Evolutionary conservation across 2,329 filamentous ascomycete species (phyloP).

Genomic region (Xylariaceae sp.): DNA sequence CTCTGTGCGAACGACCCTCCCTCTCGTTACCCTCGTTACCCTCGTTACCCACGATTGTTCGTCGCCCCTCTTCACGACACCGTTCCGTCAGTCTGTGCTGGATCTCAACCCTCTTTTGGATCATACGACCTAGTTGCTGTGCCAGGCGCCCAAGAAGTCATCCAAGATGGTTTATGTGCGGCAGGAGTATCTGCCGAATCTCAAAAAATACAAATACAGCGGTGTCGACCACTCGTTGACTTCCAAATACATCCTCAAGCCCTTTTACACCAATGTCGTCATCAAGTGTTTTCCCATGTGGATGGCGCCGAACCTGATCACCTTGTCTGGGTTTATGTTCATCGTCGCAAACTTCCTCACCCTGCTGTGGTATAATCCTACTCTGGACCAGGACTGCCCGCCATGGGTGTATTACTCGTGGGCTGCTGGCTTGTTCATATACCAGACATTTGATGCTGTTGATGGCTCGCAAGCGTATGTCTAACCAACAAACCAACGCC

Average conservation of each 20-base stretch:
- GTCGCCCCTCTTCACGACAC: background rate
- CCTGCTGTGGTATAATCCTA: conserved; percentile 93
- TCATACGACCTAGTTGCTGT: background rate
- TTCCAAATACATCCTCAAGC: conserved; percentile 92
- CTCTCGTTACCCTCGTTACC: background rate
- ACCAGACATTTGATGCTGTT: conserved; percentile 97
- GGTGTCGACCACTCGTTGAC: conserved; percentile 83
- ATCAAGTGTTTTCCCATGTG: conserved; percentile 92
- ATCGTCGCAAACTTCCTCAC: conserved; percentile 86
- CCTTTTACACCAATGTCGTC: conserved; percentile 92
- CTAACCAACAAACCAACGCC: background rate
- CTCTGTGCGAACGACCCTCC: too few species aligned
- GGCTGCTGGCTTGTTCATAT: conserved; percentile 84
- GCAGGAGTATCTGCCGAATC: conserved; percentile 78
- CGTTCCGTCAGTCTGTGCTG: background rate
- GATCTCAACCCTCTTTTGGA: background rate
- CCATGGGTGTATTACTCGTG: conserved; percentile 92
- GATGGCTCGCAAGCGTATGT: conserved; percentile 86
- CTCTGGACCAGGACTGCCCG: conserved; percentile 86
- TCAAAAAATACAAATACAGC: conserved; percentile 94
- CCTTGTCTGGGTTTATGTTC: conserved; percentile 83
- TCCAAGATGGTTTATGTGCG: conserved; percentile 85
- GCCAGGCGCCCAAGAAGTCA: conserved; percentile 4
- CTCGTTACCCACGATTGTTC: background rate
- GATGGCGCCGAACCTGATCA: conserved; percentile 89